These are phyloP conservation scores for Phytopythium oedochilum DNA, from an alignment of 352 stramenopile species.

Conservation along the genomic window DNA sequence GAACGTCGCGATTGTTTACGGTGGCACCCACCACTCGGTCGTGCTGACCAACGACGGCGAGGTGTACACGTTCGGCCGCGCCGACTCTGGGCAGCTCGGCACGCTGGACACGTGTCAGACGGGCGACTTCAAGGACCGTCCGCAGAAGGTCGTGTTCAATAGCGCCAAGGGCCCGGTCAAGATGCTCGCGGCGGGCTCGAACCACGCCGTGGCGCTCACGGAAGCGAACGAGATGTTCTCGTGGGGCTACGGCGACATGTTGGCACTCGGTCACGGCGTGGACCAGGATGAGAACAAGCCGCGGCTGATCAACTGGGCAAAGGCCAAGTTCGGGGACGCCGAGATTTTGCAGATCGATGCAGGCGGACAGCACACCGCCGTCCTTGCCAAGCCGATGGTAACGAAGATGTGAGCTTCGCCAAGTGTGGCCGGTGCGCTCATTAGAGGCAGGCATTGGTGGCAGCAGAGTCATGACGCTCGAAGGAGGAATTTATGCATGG, in stretches of 20 bases:
- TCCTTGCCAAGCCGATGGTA: conserved; percentile 38
- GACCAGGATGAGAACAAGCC: conserved; percentile 81
- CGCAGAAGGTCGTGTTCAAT: conserved; percentile 61
- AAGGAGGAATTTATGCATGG: conserved; percentile 2
- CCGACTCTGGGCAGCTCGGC: conserved; percentile 93
- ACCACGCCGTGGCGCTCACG: conserved; percentile 84
- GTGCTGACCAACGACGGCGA: conserved; percentile 85
- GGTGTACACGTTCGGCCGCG: conserved; percentile 91
- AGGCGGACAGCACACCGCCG: conserved; percentile 84
- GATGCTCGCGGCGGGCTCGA: conserved; percentile 73
- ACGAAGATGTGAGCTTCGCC: background rate
- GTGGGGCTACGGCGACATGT: conserved; percentile 93
- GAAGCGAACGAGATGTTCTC: conserved; percentile 74
- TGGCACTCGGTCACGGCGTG: conserved; percentile 82
- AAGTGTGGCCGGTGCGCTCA: background rate
- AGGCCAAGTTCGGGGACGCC: conserved; percentile 59
- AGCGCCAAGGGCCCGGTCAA: conserved; percentile 24
- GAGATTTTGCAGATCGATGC: conserved; percentile 75
- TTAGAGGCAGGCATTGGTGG: conserved; percentile 1
- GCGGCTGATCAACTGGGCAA: conserved; percentile 54
- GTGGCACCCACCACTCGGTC: conserved; percentile 91
- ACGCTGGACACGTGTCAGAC: conserved; percentile 64
- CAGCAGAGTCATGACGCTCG: background rate
- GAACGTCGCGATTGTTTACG: conserved; percentile 78
- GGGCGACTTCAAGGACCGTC: conserved; percentile 76